These are phyloP conservation scores for Phytophthora parvispora DNA, from an alignment of 352 stramenopile species.

Conservation along the genomic window DNA sequence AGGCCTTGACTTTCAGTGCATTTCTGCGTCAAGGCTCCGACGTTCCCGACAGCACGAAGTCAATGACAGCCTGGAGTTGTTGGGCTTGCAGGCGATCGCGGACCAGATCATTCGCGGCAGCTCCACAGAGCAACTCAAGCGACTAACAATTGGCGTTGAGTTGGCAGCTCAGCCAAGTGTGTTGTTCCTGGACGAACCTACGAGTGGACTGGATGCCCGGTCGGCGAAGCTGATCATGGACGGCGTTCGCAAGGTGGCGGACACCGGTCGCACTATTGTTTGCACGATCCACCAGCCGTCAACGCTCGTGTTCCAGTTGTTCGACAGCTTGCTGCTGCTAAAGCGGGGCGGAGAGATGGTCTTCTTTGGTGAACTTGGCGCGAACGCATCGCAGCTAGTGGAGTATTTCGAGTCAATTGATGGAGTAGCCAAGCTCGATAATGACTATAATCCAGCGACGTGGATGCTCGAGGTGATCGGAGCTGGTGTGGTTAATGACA, in stretches of 20 bases:
- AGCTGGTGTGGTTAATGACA: constrained; percentile 44
- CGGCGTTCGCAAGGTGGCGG: constrained; percentile 67
- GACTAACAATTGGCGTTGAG: constrained; percentile 59
- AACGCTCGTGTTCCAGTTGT: constrained; percentile 74
- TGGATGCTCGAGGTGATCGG: constrained; percentile 88
- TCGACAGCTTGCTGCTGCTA: constrained; percentile 89
- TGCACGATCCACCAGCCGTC: constrained; percentile 54
- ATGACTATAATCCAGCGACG: constrained; percentile 80
- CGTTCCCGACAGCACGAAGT: constrained; percentile 53
- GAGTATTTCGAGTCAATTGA: too few relatives aligned
- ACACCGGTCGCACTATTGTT: constrained; percentile 83
- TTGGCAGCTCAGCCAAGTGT: constrained; percentile 56
- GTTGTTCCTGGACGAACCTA: constrained; percentile 69
- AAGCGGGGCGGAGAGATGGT: constrained; percentile 57
- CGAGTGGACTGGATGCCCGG: constrained; percentile 78
- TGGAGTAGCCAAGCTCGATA: constrained; percentile 49
- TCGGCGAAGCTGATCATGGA: constrained; percentile 76
- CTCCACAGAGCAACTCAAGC: constrained; percentile 67
- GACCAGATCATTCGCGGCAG: constrained; percentile 48
- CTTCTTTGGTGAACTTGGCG: constrained; percentile 67
- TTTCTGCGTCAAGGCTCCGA: constrained; percentile 70
- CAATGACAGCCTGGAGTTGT: constrained; percentile 87
- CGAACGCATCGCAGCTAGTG: constrained; percentile 48
- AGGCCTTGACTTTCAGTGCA: constrained; percentile 92
- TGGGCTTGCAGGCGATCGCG: constrained; percentile 71